phyloP scores from a whole-genome alignment of 306 rosid species.

The Abrus pulchellus region DNA sequence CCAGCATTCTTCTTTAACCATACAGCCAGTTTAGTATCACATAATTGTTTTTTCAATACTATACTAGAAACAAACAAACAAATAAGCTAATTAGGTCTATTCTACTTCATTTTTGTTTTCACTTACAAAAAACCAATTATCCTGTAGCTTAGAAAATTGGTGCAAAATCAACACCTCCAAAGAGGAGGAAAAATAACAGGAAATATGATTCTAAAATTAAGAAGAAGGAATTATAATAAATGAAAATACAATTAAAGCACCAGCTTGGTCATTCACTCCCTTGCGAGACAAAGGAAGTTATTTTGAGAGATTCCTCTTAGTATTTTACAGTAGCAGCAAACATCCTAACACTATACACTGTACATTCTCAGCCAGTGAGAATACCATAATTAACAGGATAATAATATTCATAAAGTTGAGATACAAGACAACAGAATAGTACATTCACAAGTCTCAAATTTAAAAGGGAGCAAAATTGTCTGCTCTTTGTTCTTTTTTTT shows the following conservation, averaged over 20 bases:
- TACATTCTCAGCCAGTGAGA: slow-evolving; percentile 53
- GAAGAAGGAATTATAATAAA: not conserved
- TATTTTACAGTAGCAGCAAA: slow-evolving; percentile 43
- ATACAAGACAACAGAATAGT: slow-evolving; percentile 49
- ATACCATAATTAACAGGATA: slow-evolving; percentile 43
- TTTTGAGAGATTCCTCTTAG: slow-evolving; percentile 30
- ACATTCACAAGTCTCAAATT: slow-evolving; percentile 43
- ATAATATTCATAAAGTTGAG: slow-evolving; percentile 43
- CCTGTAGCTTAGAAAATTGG: not conserved
- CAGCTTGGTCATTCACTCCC: slow-evolving; percentile 16
- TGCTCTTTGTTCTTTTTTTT: slow-evolving; percentile 23
- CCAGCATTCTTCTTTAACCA: not conserved
- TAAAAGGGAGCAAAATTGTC: slow-evolving; percentile 48
- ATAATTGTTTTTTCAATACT: not conserved
- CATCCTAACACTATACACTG: slow-evolving; percentile 43
- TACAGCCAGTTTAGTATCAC: not conserved
- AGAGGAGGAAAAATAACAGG: not conserved
- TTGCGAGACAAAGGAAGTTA: slow-evolving; percentile 39
- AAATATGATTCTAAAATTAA: slow-evolving; percentile 10
- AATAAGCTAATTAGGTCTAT: not conserved
- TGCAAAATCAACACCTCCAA: not conserved
- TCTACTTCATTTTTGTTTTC: not conserved
- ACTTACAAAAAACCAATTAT: not conserved
- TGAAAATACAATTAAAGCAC: slow-evolving; percentile 8
- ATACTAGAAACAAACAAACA: not conserved